phyloP scores from a whole-genome alignment of 2,329 filamentous ascomycete genomes.

The Fusarium sp. region DNA sequence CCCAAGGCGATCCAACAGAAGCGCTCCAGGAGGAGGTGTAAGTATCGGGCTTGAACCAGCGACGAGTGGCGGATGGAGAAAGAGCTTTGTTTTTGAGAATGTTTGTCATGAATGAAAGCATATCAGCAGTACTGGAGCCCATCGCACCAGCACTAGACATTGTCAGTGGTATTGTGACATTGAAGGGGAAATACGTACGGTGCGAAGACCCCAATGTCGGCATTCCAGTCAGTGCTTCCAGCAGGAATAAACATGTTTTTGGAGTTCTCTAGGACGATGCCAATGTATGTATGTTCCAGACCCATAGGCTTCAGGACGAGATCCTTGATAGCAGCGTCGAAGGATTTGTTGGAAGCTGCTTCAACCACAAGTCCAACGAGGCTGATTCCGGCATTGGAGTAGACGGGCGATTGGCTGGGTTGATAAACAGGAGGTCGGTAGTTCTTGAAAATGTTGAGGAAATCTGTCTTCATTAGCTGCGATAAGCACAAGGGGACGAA shows the following conservation, averaged over 20 bases:
- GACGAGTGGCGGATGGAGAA: not conserved
- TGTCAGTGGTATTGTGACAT: not conserved
- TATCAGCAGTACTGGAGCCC: not conserved
- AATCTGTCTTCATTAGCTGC: not conserved
- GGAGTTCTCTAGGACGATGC: fast-evolving
- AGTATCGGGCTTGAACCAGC: constrained; percentile 5
- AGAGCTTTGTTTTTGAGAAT: not conserved
- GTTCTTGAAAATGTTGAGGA: not conserved
- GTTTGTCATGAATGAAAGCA: not conserved
- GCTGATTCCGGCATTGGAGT: constrained; percentile 6
- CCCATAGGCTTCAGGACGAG: constrained; percentile 1
- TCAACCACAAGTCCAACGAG: constrained; percentile 1
- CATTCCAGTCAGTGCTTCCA: not conserved
- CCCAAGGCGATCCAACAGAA: constrained; percentile 3
- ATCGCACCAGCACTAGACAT: not conserved
- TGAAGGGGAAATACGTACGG: not conserved
- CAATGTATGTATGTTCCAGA: not conserved
- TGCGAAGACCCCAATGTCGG: constrained; percentile 2
- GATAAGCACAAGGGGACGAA: too few species aligned
- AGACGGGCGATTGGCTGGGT: not conserved
- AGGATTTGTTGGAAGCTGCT: not conserved
- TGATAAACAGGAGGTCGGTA: constrained; percentile 1
- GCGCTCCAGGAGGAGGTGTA: constrained; percentile 6
- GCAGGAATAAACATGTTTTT: not conserved
- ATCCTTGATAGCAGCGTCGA: not conserved